Evolutionary conservation across 2,329 filamentous ascomycete species (phyloP), one percentile per base, ranked within the genome.

Genomic region (Claviceps paspali): DNA sequence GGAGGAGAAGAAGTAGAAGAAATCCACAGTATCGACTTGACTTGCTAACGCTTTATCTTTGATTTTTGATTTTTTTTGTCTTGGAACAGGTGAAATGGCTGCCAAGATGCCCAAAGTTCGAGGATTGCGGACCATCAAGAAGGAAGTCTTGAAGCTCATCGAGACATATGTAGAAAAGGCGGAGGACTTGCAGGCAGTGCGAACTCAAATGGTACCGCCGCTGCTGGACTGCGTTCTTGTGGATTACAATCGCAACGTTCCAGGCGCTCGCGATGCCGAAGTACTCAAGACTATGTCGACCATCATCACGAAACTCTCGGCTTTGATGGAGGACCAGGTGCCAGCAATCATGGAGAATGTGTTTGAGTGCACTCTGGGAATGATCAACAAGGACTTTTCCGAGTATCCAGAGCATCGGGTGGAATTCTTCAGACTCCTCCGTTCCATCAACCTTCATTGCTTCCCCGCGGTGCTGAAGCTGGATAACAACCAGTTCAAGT

Each of bases 301-400:
- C 11, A 91, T 98, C 50, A 93, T 96, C 53, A 84, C 83, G 49
- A 96, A 94, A 65, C 75, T 98, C 53, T 87, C 88, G 63, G 85
- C 76, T 47, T 69, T 96, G 53, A 98, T 98, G 92, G 91, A 96
- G 57, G 91, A 96, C 55, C 91, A 96, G 60, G 85, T 98, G 30
- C 86, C 91, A 8, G 80, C 80, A 34, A 96, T 98, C 53, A 94
- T 98, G 83, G 87, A 96, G 59, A 92, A 88, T 48, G 85, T 98
- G 19, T 98, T 98, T 52, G 88, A 96, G 60, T 96, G 88, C 66
- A 98, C 91, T 3, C 68, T 98, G 39, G 86, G 94, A 52, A 98
- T 98, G 91, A 98, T 98, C 65, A 98, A 96, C 74, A 98, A 98
- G 65, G 91, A 98, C 61, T 98, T 98, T 61, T 95, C 92, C 33